Base-by-base conservation (phyloP, 345 rosid genomes). In the Lumnitzera littorea region DNA sequence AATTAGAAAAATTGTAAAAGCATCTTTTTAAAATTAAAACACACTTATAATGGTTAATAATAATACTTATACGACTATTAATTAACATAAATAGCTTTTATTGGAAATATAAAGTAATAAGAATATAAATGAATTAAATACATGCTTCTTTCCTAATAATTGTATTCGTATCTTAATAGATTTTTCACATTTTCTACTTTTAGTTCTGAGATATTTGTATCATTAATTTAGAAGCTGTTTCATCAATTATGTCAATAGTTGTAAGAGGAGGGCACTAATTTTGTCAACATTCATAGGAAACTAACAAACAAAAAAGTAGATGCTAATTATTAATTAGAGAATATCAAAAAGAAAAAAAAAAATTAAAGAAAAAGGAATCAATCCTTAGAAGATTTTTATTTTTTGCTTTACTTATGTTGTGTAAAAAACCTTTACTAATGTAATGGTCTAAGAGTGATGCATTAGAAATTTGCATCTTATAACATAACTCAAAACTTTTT, bases 201-300 rank as follows among this genome's bases (percentile, higher is more conserved):
- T n/a, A n/a, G n/a, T n/a, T n/a, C n/a, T n/a, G n/a, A n/a, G n/a
- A n/a, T n/a, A n/a, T n/a, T n/a, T n/a, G n/a, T n/a, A n/a, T n/a
- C n/a, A n/a, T n/a, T 77, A 90, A 57, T 68, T 90, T 87, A 27
- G 97, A 91, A 5, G 95, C 95, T n/a, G 97, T 95, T 82, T 87
- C 95, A 76, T 90, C 95, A 56, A 90, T 95, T 57, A 90, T 72
- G 72, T 90, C 97, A 65, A 90, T 90, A 55, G 97, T 91, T 90
- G 81, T 80, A 63, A 50, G 49, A 51, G 23, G 12, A 53, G 23
- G 12, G 11, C 25, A 53, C 10, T 12, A 12, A n/a, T 20, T 24
- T 12, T n/a, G 3, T 53, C 11, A 53, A 20, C 25, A 20, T 17
- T 5, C 13, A 2, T 17, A n/a, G 2, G 17, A 53, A 14, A 53